Evolutionary conservation across 345 rosid species (phyloP).

Genomic region (Brassica rapa): DNA sequence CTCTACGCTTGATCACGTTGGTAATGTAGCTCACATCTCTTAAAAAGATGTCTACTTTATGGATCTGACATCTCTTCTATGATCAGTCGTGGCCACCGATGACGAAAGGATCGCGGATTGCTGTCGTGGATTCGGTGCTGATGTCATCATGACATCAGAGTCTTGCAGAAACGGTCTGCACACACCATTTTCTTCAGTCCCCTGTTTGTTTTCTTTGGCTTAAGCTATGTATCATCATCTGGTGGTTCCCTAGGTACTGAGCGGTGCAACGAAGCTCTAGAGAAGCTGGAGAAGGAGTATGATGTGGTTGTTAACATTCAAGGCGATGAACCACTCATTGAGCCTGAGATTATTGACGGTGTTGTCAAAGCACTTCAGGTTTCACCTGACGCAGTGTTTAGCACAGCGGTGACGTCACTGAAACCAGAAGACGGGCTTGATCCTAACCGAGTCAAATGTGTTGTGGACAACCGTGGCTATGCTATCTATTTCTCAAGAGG

Average conservation of each 20-base stretch:
- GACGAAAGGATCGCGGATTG: conserved; percentile 91
- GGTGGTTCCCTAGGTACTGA: conserved; percentile 61
- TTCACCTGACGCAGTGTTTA: conserved; percentile 96
- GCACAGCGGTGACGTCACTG: conserved; percentile 88
- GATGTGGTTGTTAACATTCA: conserved; percentile 94
- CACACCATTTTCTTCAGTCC: not conserved
- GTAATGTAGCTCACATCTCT: conserved; percentile 42
- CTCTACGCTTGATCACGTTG: conserved; percentile 77
- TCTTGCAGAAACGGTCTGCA: conserved; percentile 80
- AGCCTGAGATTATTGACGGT: conserved; percentile 95
- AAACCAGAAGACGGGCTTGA: conserved; percentile 90
- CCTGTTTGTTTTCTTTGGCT: not conserved
- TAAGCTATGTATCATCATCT: not conserved
- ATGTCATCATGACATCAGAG: conserved; percentile 94
- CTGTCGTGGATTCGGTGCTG: conserved; percentile 94
- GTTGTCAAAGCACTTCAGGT: conserved; percentile 91
- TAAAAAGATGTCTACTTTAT: conserved; percentile 4
- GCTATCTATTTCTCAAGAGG: conserved; percentile 95
- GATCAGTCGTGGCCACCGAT: conserved; percentile 92
- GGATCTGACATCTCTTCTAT: not conserved
- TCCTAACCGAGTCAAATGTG: conserved; percentile 91
- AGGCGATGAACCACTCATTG: conserved; percentile 95
- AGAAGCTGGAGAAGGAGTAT: conserved; percentile 80
- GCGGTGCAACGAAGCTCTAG: conserved; percentile 84
- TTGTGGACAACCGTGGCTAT: conserved; percentile 80